phyloP scores from a whole-genome alignment of 108 stramenopile genomes.

The Pelagomonas calceolata region DNA sequence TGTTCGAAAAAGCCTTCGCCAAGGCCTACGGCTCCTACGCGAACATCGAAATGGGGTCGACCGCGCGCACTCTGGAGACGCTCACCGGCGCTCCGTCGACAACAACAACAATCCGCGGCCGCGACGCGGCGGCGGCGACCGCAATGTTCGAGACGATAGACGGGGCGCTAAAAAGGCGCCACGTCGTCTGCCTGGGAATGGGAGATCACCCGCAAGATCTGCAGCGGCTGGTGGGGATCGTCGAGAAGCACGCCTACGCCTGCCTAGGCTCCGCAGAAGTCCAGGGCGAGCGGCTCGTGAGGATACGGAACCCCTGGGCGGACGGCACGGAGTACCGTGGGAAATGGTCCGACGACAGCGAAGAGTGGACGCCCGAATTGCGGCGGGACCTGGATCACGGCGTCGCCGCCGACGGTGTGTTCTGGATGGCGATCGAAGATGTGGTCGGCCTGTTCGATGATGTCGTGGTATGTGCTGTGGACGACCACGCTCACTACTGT shows the following conservation, averaged over 20 bases:
- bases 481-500: no score
- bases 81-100: neutral
- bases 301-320: constrained; percentile 21
- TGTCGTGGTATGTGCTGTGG: neutral
- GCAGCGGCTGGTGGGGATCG: neutral
- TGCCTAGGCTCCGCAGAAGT: constrained; percentile 27
- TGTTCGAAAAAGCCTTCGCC: neutral
- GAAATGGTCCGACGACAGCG: constrained; percentile 10
- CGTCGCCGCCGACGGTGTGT: constrained; percentile 1
- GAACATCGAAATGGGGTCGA: neutral
- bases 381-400: neutral
- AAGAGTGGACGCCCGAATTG: constrained; percentile 7
- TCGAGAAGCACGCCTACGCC: constrained; percentile 31
- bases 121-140: neutral
- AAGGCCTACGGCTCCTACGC: neutral
- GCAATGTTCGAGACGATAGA: constrained; percentile 21
- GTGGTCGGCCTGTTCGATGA: neutral
- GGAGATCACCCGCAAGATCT: neutral
- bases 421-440: constrained; percentile 2
- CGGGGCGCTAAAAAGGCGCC: neutral
- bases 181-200: constrained; percentile 25
- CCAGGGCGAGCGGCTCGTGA: neutral
- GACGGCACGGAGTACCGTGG: constrained; percentile 12
- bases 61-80: neutral
- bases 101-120: neutral